Evolutionary conservation across 768 basidiomycete species (phyloP).

Genomic region (Jaapia argillacea): DNA sequence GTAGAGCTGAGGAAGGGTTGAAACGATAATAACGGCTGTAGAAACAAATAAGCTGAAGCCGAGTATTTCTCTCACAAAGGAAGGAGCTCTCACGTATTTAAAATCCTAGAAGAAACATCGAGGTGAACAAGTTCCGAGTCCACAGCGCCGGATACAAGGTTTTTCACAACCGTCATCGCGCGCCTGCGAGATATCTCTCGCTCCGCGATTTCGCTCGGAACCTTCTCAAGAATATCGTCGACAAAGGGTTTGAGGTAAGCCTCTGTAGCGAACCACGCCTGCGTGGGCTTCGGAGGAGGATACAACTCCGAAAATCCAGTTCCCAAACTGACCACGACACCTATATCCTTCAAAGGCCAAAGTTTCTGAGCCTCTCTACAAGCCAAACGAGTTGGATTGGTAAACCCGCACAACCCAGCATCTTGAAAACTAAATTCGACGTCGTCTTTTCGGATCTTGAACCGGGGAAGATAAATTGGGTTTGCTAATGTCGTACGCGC

Average conservation of each 20-base stretch:
- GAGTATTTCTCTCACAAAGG: too few relatives aligned
- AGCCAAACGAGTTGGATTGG: not conserved
- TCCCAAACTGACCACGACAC: not conserved
- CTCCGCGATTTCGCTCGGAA: too few relatives aligned
- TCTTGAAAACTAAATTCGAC: not conserved
- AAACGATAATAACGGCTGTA: too few relatives aligned
- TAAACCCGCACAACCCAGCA: not conserved
- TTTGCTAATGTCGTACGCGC: not conserved
- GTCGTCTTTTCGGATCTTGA: not conserved
- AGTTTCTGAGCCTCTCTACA: not conserved
- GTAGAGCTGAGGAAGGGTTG: too few relatives aligned
- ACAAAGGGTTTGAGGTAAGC: too few relatives aligned
- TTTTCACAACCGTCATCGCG: too few relatives aligned
- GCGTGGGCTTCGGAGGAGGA: not conserved
- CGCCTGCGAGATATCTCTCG: too few relatives aligned
- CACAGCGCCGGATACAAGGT: not conserved
- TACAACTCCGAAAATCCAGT: not conserved
- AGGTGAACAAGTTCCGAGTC: not conserved
- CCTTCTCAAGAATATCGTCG: too few relatives aligned
- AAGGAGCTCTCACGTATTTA: too few relatives aligned
- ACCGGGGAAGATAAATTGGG: not conserved
- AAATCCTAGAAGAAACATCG: too few relatives aligned
- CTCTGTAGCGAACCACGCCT: not conserved
- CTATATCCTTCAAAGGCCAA: not conserved
- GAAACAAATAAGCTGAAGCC: too few relatives aligned